A percentile compares a stretch with the other conserved stretches of the same genome.
These are phyloP conservation scores for Annona cherimola DNA, from an alignment of 164 flowering plant genomes.

Conservation along the genomic window DNA sequence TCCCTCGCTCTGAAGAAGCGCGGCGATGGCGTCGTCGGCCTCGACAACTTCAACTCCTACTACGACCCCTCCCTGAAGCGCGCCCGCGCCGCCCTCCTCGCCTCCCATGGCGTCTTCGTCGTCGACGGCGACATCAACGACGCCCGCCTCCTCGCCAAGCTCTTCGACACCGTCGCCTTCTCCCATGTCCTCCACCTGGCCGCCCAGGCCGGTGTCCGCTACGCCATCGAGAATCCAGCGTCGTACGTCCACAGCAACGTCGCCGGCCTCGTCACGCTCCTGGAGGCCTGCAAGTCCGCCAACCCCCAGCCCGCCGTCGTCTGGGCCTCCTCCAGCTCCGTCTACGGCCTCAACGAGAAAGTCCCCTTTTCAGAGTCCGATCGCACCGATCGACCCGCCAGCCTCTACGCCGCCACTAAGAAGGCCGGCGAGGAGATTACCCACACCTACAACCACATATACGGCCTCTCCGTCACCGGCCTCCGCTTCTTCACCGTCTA, in stretches of 20 bases:
- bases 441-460: constrained; percentile 23
- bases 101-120: constrained; percentile 17
- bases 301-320: constrained; percentile 20
- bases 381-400: constrained; percentile 19
- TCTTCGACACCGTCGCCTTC: constrained; percentile 21
- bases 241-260: constrained; percentile 22
- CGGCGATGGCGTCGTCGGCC: constrained; percentile 26
- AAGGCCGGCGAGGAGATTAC: constrained; percentile 25
- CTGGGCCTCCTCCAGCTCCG: constrained; percentile 25
- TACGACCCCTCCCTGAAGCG: constrained; percentile 23
- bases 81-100: constrained; percentile 14
- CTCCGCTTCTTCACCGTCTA: constrained; percentile 21
- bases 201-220: constrained; percentile 24
- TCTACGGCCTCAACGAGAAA: constrained; percentile 22
- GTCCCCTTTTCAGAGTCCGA: constrained; percentile 19
- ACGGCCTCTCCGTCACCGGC: constrained; percentile 19
- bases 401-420: constrained; percentile 20
- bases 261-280: constrained; percentile 16
- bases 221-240: constrained; percentile 20
- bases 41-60: constrained; percentile 22
- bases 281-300: constrained; percentile 19
- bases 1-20: constrained; percentile 20
- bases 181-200: constrained; percentile 22
- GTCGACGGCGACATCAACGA: constrained; percentile 20
- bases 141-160: constrained; percentile 17